phyloP scores from a whole-genome alignment of 1,284 basidiomycete species.

The Microbotryomycetes sp. region DNA sequence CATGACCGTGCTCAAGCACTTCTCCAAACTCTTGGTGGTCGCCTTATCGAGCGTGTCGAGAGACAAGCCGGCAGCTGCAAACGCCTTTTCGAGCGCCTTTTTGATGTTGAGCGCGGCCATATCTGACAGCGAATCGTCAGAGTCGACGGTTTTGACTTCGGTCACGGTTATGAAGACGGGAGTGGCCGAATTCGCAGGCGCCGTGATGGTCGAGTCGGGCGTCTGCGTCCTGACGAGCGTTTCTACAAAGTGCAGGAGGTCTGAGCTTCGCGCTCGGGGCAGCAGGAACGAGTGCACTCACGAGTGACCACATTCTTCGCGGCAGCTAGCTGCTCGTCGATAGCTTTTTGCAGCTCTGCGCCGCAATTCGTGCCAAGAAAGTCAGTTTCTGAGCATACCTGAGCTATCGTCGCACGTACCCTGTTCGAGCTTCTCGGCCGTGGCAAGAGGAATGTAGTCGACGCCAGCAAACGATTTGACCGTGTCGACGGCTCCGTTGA shows the following conservation, averaged over 20 bases:
- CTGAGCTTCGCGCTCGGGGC: not conserved
- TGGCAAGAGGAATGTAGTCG: constrained; percentile 12
- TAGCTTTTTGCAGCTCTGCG: constrained; percentile 16
- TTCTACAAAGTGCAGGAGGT: not conserved
- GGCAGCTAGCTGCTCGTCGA: constrained; percentile 22
- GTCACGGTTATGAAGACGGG: constrained; percentile 9
- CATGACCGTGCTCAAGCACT: constrained; percentile 27
- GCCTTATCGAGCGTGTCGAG: constrained; percentile 16
- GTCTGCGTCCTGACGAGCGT: constrained; percentile 10
- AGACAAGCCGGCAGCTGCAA: constrained; percentile 30
- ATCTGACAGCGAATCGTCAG: constrained; percentile 5
- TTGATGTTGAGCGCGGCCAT: constrained; percentile 30
- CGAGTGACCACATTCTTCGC: not conserved
- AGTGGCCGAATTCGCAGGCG: constrained; percentile 3
- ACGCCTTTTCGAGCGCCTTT: constrained; percentile 29
- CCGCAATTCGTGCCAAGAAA: accelerated
- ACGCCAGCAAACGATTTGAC: constrained; percentile 15
- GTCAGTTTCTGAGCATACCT: not conserved
- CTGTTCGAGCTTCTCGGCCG: constrained; percentile 17
- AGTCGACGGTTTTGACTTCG: constrained; percentile 5
- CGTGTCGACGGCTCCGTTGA: constrained; percentile 23
- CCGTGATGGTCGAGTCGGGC: constrained; percentile 20
- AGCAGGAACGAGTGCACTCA: not conserved
- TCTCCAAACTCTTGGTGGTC: constrained; percentile 23
- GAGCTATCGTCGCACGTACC: no score